Evolutionary conservation across 768 basidiomycete species (phyloP).

Genomic region (Piloderma croceum): DNA sequence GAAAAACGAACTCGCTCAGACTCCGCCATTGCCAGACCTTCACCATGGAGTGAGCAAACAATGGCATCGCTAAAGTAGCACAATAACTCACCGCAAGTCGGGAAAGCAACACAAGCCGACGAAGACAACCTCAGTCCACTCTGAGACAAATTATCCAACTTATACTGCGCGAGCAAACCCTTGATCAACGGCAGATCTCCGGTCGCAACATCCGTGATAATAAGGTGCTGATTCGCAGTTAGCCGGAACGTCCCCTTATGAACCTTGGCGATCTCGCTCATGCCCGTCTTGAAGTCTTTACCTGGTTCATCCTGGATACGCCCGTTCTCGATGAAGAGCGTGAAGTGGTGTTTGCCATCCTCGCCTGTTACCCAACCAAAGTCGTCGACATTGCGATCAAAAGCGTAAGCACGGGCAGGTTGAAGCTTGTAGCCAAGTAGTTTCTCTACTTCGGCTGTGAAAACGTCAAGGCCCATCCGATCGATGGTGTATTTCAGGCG

Average conservation of each 20-base stretch:
- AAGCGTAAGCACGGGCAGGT: conserved; percentile 71
- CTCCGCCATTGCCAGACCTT: conserved; percentile 74
- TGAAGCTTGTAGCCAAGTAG: conserved; percentile 74
- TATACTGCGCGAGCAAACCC: conserved; percentile 72
- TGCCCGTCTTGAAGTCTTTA: conserved; percentile 85
- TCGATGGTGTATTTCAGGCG: conserved; percentile 97
- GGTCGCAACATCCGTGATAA: conserved; percentile 76
- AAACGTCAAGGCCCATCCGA: conserved; percentile 82
- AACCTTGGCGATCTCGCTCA: conserved; percentile 87
- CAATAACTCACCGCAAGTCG: conserved; percentile 68
- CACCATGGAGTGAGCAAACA: conserved; percentile 3
- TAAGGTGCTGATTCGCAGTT: conserved; percentile 92
- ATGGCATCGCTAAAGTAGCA: not conserved
- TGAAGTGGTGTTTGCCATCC: conserved; percentile 88
- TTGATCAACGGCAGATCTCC: conserved; percentile 77
- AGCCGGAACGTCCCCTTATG: conserved; percentile 93
- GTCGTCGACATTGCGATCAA: conserved; percentile 88
- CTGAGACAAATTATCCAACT: conserved; percentile 80
- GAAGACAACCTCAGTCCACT: conserved; percentile 80
- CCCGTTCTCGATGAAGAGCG: conserved; percentile 94
- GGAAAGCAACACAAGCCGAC: conserved; percentile 96
- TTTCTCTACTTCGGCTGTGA: conserved; percentile 87
- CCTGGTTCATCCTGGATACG: conserved; percentile 93
- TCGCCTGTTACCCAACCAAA: conserved; percentile 89
- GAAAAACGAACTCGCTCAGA: conserved; percentile 53